Base-by-base conservation (phyloP, 768 basidiomycete species). In the Boletus pseudo-olivaceus region DNA sequence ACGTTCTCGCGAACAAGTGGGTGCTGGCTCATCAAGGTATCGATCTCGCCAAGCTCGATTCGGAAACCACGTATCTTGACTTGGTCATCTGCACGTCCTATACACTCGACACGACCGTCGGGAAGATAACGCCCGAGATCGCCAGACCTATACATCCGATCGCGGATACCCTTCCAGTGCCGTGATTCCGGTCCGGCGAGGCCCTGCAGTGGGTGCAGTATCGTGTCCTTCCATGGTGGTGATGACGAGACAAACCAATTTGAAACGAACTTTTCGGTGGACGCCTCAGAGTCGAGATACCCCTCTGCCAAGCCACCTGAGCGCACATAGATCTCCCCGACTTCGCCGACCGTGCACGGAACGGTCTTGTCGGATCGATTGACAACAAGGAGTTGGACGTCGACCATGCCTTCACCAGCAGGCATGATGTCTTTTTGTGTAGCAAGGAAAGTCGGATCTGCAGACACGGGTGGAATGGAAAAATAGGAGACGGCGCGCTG, bases 41-140 rank as follows among this genome's bases (percentile, higher is more conserved):
- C 97, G 60, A 99, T 97, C 71, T 99, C 97, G 15, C 95, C 95
- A 7, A 98, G 81, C 69, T 99, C 97, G 65, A 99, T 98, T 26
- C 97, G 81, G 85, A 99, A 99, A 2, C 97, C 97, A 51, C 97
- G 90, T 71, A 99, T 98, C 76, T 99, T 98, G 75, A 99, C 92
- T 67, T 99, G 97, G 67, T 98, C 96, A 67, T 99, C 97, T 2
- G 96, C 95, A 20, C 97, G 84, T 19, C 97, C 97, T 0, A 91
- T 94, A 68, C 97, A 98, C 70, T 99, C 97, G 11, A 99, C 97
- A 32, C 82, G 84, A 5, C 97, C 97, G 68, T 89, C 82, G 1
- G 97, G 91, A 32, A 88, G 76, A 71, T 99, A 99, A 6, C 97
- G 85, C 3, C 97, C 97, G 5, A 99, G 80, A 72, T 99, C 97